These are phyloP conservation scores for Trametes elegans DNA, from an alignment of 768 basidiomycete species.

Conservation along the genomic window DNA sequence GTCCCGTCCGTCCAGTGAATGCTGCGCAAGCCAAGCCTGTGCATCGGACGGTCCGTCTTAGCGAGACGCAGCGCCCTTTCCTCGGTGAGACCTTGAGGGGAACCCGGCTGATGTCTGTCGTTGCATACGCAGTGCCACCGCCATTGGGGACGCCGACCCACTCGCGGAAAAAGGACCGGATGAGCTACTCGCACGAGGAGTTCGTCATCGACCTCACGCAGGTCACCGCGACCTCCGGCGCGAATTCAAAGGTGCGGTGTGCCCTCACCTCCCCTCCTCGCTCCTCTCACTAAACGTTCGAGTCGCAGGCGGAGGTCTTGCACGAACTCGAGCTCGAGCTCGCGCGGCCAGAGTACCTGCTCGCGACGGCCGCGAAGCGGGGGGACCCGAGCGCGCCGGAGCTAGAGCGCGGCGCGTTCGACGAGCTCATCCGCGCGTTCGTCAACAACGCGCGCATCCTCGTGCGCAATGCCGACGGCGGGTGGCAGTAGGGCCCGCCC, in stretches of 20 bases:
- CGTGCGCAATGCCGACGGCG: constrained; percentile 58
- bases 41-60: too few relatives aligned
- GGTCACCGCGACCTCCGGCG: constrained; percentile 58
- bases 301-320: constrained; percentile 50
- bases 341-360: constrained; percentile 64
- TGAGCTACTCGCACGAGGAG: constrained; percentile 93
- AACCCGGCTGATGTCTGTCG: not conserved
- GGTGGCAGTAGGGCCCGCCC: constrained; percentile 17
- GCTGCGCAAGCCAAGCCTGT: too few relatives aligned
- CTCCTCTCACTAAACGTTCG: not conserved
- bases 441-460: constrained; percentile 92
- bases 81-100: too few relatives aligned
- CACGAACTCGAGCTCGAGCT: constrained; percentile 94
- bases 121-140: constrained; percentile 48
- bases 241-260: constrained; percentile 48
- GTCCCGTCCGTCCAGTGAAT: too few relatives aligned
- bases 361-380: constrained; percentile 69
- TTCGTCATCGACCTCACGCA: constrained; percentile 93
- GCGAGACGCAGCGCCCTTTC: too few relatives aligned
- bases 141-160: constrained; percentile 61
- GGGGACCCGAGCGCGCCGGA: constrained; percentile 58
- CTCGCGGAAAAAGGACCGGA: constrained; percentile 80
- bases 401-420: constrained; percentile 72
- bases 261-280: not conserved
- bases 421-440: constrained; percentile 89